phyloP scores from a whole-genome alignment of 192 early-diverging fungal genomes.

The Coemansia sp. region DNA sequence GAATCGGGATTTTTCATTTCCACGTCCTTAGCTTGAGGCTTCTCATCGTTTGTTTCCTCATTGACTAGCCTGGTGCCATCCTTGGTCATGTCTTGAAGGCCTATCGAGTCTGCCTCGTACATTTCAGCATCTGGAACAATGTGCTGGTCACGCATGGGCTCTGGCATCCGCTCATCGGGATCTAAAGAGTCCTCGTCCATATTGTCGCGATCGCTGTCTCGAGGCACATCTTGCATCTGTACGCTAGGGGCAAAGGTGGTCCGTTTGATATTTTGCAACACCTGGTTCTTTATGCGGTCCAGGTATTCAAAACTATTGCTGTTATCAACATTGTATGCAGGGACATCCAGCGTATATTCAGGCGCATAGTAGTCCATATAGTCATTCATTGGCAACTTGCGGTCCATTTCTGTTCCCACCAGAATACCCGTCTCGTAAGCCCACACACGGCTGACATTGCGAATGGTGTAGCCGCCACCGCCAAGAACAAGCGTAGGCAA shows the following conservation, averaged over 20 bases:
- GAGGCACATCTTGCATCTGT: constrained; percentile 55
- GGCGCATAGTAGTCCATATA: constrained; percentile 95
- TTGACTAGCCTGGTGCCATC: constrained; percentile 48
- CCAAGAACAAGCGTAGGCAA: constrained; percentile 91
- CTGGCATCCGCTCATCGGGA: constrained; percentile 53
- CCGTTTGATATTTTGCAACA: constrained; percentile 63
- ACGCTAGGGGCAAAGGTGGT: constrained; percentile 63
- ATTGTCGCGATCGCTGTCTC: constrained; percentile 41
- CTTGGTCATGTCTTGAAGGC: constrained; percentile 22
- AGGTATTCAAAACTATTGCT: constrained; percentile 84
- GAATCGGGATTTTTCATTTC: constrained; percentile 25
- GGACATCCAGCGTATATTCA: constrained; percentile 83
- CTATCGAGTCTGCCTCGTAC: constrained; percentile 54
- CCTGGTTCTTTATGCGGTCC: constrained; percentile 61
- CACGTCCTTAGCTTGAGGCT: constrained; percentile 6
- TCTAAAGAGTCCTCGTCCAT: constrained; percentile 47
- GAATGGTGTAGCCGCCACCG: constrained; percentile 96
- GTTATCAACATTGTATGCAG: constrained; percentile 84
- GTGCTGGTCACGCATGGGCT: constrained; percentile 43
- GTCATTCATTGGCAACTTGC: constrained; percentile 81
- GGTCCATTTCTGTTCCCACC: constrained; percentile 66
- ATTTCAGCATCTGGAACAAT: constrained; percentile 53
- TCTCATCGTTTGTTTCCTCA: constrained; percentile 30
- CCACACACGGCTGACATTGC: constrained; percentile 93
- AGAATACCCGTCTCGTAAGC: constrained; percentile 90